Evolutionary conservation across 2,329 filamentous ascomycete species (phyloP), one percentile per base, ranked within the genome.

Genomic region (Colletotrichum theobromicola): DNA sequence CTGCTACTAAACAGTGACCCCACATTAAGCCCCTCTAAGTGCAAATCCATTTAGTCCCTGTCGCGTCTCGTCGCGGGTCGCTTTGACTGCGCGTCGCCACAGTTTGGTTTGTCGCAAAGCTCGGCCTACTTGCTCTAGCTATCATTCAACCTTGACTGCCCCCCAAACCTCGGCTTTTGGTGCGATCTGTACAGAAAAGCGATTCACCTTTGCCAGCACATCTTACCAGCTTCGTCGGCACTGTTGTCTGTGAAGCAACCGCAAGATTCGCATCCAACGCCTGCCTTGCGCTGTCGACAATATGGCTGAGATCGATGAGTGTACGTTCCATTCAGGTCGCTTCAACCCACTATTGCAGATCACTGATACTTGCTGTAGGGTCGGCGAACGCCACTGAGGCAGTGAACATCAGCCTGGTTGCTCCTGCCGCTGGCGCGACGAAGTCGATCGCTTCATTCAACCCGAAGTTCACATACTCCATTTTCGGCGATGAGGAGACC

Each of bases 401-500:
- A 71, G 82, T 94, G 78, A 87, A 85, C 67, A 88, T 95, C 79
- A 91, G 90, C 67, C 87, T 94, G 42, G 85, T 91, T 21, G 85
- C 86, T 53, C 87, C 90, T 13, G 84, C 86, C 7, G 83, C 86
- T 21, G 84, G 84, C 9, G 87, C 87, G 77, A 81, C 90, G 64
- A 91, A 90, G 79, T 90, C 89, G 35, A 85, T 93, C 78, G 89
- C 90, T 30, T 90, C 90, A 32, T 98, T 99, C 83, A 89, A 94
- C 75, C 97, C 97, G 0, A 90, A 91, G 80, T 97, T 96, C 83
- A 98, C 96, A 21, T 98, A 98, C 83, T 88, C 95, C 2, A 94
- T 99, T 77, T 98, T 98, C 79, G 95, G 95, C 80, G 94, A 98
- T n/a, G 93, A 97, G 10, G 95, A 99, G 84, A 90, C 90, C 34